Conservation (phyloP, 2,329 filamentous ascomycete species). For the Iodosphaeria phyllophila region DNA sequence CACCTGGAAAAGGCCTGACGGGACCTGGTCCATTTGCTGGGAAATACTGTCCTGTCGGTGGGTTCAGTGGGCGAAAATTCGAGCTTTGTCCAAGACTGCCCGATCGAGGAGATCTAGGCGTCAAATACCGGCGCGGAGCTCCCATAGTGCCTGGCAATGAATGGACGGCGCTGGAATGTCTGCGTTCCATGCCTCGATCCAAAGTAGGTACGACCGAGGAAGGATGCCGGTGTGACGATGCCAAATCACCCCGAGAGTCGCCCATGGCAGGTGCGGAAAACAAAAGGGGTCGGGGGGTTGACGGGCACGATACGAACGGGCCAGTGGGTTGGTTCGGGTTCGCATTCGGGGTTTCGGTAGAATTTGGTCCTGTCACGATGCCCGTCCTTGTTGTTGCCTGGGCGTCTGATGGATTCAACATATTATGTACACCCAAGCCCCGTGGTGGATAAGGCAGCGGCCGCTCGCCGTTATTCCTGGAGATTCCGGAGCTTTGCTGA, state of each 20-base stretch:
- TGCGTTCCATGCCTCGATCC: too few relatives aligned
- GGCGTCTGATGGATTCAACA: conserved; percentile 21
- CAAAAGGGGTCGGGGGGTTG: conserved; percentile 7
- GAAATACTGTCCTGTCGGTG: too few relatives aligned
- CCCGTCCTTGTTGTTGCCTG: conserved; percentile 7
- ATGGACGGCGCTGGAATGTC: too few relatives aligned
- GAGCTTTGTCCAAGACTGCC: too few relatives aligned
- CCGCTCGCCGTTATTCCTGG: conserved; percentile 12
- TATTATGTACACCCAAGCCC: conserved; percentile 22
- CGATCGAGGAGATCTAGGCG: too few relatives aligned
- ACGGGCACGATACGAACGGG: conserved; percentile 9
- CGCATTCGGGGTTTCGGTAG: conserved; percentile 5
- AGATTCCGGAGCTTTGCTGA: conserved; percentile 11
- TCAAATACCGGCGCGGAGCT: too few relatives aligned
- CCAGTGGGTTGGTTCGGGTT: conserved; percentile 5
- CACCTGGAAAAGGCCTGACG: too few relatives aligned
- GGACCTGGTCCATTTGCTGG: too few relatives aligned
- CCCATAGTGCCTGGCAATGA: too few relatives aligned
- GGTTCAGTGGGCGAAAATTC: too few relatives aligned
- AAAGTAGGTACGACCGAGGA: conserved; percentile 10
- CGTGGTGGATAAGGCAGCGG: conserved; percentile 14
- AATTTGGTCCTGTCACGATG: conserved; percentile 4
- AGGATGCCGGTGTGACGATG: conserved; percentile 6
- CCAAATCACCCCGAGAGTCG: conserved; percentile 7
- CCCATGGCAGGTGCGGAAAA: conserved; percentile 7